Base-by-base conservation (phyloP, 805 yeast species). In the Yamadazyma olivae region DNA sequence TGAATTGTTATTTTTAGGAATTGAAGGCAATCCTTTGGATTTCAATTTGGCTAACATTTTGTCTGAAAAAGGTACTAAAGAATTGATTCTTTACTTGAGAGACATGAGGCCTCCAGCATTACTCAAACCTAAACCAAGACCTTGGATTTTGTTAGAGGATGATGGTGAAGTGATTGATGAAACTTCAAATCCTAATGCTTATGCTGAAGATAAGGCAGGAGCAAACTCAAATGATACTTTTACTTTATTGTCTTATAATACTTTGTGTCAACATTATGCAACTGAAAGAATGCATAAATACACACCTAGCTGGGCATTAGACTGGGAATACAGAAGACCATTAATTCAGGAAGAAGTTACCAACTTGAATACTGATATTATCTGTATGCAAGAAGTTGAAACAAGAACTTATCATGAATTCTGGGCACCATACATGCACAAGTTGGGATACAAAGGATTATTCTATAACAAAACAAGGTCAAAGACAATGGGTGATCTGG, bases 341-440 rank as follows among this genome's bases (percentile, higher is more conserved):
- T 68, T 77, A 27, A 71, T 93, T 45, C 78, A 80, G 38, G 78
- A 83, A 43, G 95, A 93, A 57, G 72, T 93, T 12, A 51, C 80
- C 29, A 67, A 71, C 9, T 74, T 68, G 45, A 71, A 76, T 38
- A 74, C 90, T 17, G 97, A 93, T 58, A 70, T 93, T 24, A 60
- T 93, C 16, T 90, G 98, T 68, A 67, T 93, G 61, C 99, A 93
- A 69, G 99, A 93, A 62, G 97, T 93, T 32, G 98, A 93, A 59
- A 79, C 90, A 0, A 77, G 78, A 42, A 81, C 93, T 0, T 87
- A 70, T 60, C 91, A 88, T 49, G 95, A 89, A 28, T 83, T 78
- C 56, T 89, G 96, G 95, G 64, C 71, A 3, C 95, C 95, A 13
- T 52, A 79, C 21, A 70, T 93, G 75, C 70, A 70, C 17, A 74